Percentiles rank a stretch among this genome's conserved stretches.
Conservation (phyloP, 2,329 filamentous ascomycete species). For the Lachnellula subtilissima region DNA sequence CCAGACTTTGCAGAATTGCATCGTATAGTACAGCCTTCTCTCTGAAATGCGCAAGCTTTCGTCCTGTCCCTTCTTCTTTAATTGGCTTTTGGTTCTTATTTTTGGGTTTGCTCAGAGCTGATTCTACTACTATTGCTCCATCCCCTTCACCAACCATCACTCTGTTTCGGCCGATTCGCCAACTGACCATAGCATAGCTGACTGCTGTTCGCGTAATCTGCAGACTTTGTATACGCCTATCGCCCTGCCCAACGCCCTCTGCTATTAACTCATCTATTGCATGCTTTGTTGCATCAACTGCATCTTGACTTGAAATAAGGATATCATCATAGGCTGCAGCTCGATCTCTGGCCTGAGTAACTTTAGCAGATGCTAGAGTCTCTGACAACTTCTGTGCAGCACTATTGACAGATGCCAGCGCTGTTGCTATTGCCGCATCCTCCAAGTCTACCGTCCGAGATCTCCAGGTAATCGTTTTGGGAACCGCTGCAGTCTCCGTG, state of each 20-base stretch:
- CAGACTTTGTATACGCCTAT: slow-evolving; percentile 83
- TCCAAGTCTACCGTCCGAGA: slow-evolving; percentile 81
- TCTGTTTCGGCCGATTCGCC: slow-evolving; percentile 89
- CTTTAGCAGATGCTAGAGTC: slow-evolving; percentile 41
- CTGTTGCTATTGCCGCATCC: slow-evolving; percentile 84
- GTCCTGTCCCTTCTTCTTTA: slow-evolving; percentile 64
- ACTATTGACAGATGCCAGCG: slow-evolving; percentile 64
- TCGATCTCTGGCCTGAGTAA: slow-evolving; percentile 56
- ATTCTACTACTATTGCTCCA: slow-evolving; percentile 57
- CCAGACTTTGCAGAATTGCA: slow-evolving; percentile 82
- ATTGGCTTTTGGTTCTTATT: slow-evolving; percentile 44
- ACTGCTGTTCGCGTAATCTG: slow-evolving; percentile 91
- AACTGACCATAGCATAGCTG: slow-evolving; percentile 89
- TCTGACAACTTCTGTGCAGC: slow-evolving; percentile 47
- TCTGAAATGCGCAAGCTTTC: slow-evolving; percentile 73
- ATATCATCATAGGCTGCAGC: slow-evolving; percentile 89
- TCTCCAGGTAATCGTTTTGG: slow-evolving; percentile 79
- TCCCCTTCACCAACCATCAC: slow-evolving; percentile 81
- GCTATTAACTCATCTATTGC: slow-evolving; percentile 84
- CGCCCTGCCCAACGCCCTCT: slow-evolving; percentile 79
- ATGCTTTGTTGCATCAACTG: slow-evolving; percentile 86
- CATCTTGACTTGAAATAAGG: slow-evolving; percentile 85
- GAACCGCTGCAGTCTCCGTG: slow-evolving; percentile 50
- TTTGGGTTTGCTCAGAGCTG: slow-evolving; percentile 45
- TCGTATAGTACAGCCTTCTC: slow-evolving; percentile 89